Base-by-base conservation (phyloP, 495 filamentous ascomycete genomes). In the Articulospora tetracladia region DNA sequence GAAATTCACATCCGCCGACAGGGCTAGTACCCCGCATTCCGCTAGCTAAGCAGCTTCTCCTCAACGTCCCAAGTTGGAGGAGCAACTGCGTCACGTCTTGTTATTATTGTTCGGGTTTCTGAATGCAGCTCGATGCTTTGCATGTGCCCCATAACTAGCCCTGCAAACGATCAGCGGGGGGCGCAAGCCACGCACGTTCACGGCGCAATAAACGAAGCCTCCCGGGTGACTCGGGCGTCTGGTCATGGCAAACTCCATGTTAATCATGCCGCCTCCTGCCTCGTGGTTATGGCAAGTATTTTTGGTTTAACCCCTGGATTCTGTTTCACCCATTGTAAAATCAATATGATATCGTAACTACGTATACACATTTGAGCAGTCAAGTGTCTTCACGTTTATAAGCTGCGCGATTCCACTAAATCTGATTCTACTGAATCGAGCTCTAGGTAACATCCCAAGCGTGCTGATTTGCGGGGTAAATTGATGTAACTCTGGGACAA, bases 21-120 rank as follows among this genome's bases (percentile, higher is more conserved):
- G 20, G 15, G 53, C 30, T 50, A 50, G 4, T 50, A 50, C 47
- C 47, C 47, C 47, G 47, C 47, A 26, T 50, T 50, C 12, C 41
- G 41, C 41, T 47, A 47, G 20, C 17, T 6, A 24, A n/a, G 47
- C 20, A 24, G 20, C 25, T 24, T 10, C n/a, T 50, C 3, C 11
- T 50, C 25, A n/a, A 44, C 7, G 39, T 44, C 39, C 7, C 39
- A 6, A 4, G 13, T 32, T 32, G 6, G 30, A n/a, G n/a, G n/a
- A 32, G 30, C 30, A 13, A 13, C 30, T 32, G 30, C 30, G 13
- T 13, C 30, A 32, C 6, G 13, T 32, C 13, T 32, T 32, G 30
- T 32, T 32, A 4, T 32, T 32, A 13, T 13, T 32, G 13, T 32
- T 6, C 13, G 4, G 30, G 13, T 32, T 32, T 13, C 13, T 32